Percentiles rank a stretch among this genome's conserved stretches.
Conservation (phyloP, 192 early-diverging fungal species). For the Pilaira anomala region DNA sequence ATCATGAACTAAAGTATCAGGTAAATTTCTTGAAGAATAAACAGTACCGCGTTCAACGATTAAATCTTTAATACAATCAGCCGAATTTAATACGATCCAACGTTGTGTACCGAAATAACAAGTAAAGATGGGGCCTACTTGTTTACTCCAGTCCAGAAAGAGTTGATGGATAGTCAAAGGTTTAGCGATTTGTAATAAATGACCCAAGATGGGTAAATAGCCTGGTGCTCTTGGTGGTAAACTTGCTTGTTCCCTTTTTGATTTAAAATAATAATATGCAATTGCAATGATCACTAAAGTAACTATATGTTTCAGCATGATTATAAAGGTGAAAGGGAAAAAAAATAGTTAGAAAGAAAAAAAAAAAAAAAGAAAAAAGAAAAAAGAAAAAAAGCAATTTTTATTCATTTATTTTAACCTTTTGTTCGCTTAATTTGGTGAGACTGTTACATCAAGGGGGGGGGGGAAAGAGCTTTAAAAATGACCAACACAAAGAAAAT, state of each 20-base stretch:
- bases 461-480: not conserved
- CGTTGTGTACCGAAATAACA: conserved; percentile 24
- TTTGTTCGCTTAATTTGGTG: no score
- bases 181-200: conserved; percentile 19
- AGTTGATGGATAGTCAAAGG: conserved; percentile 13
- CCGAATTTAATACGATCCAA: conserved; percentile 38
- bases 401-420: no score
- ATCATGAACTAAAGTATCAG: conserved; percentile 17
- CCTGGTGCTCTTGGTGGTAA: conserved; percentile 26
- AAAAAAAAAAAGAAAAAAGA: no score
- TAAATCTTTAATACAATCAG: conserved; percentile 26
- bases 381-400: no score
- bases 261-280: no score
- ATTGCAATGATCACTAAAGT: no score
- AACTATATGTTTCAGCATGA: no score
- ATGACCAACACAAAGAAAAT: no score
- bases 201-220: conserved; percentile 29
- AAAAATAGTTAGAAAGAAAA: no score
- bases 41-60: conserved; percentile 30
- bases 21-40: conserved; percentile 39
- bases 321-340: no score
- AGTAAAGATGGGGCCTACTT: conserved; percentile 34
- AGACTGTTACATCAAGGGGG: not conserved
- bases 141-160: conserved; percentile 29
- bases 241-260: no score